Evolutionary conservation across 495 filamentous ascomycete genomes (phyloP), one percentile per base, ranked within the genome.

Genomic region (Hypoxylon crocopeplum): DNA sequence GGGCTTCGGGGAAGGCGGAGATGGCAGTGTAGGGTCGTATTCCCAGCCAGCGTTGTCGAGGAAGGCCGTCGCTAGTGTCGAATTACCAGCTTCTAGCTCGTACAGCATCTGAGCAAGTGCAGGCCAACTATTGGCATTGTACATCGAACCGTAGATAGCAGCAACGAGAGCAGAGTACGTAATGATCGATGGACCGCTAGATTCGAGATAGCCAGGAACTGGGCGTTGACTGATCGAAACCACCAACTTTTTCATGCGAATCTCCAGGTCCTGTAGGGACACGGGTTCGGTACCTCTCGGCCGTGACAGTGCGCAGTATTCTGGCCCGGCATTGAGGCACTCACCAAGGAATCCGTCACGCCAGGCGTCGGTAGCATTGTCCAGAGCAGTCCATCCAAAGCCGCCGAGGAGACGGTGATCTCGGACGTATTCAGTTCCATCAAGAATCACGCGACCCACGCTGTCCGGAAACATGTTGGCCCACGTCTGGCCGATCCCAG

Each of bases 401-500:
- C 76, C 76, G 19, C 73, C 77, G 5, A 77, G 65, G 16, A 73
- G 59, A 24, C 77, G 71, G 51, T 82, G 79, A 46, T 81, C 76
- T 40, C 72, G 72, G 3, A 80, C 74, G 41, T 82, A 79, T 44
- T 79, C 79, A 3, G 77, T 77, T 15, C 77, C 79, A 42, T 82
- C 79, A 2, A 82, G 62, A 16, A 81, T 74, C 37, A 80, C 61
- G 7, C 78, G 71, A 12, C 77, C 79, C 2, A 77, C 77, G 42
- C 70, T 75, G 51, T 70, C 64, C 7, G 78, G 78, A 25, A 79
- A 81, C 75, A 77, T 78, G 30, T 71, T 68, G 33, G 70, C 77
- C 62, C 79, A 82, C 11, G 72, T 90, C 67, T 83, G 75, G 0
- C 86, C 87, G 3, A 90, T 80, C 3, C 86, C 70, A 1, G 86